A percentile compares a stretch with the other conserved stretches of the same genome.
These are phyloP conservation scores for Vitis vinifera DNA, from an alignment of 164 flowering plant genomes.

Conservation along the genomic window DNA sequence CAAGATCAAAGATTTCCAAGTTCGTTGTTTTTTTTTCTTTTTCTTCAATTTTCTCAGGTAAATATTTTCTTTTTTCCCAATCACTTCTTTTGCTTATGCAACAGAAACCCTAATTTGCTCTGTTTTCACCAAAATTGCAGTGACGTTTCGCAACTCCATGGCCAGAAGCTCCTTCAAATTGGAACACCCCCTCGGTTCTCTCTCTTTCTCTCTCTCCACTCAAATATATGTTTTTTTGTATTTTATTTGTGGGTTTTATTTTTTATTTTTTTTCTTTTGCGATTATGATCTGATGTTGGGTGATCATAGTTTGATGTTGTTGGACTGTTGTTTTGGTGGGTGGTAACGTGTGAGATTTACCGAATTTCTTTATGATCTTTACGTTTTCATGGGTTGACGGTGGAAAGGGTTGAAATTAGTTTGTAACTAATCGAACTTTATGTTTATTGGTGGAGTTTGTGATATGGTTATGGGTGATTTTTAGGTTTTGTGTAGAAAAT, in stretches of 20 bases:
- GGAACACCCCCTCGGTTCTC: slow-evolving; percentile 68
- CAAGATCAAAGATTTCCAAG: too few species aligned
- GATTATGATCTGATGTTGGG: not conserved
- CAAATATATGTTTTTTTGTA: not conserved
- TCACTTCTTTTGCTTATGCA: not conserved
- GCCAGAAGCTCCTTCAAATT: slow-evolving; percentile 70
- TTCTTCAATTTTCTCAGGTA: too few species aligned
- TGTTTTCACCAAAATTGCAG: not conserved
- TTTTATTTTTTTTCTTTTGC: not conserved
- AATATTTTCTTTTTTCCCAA: too few species aligned
- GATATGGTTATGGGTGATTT: not conserved
- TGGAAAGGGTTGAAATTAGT: not conserved
- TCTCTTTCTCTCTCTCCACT: slow-evolving; percentile 1
- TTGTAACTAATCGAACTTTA: not conserved
- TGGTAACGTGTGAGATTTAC: not conserved
- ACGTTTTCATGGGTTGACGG: not conserved
- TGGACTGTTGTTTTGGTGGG: not conserved
- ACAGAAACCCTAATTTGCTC: not conserved
- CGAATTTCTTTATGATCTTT: not conserved
- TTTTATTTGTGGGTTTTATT: not conserved
- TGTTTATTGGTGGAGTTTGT: not conserved
- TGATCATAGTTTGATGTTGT: not conserved
- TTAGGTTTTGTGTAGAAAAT: not conserved
- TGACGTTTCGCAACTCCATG: slow-evolving; percentile 23
- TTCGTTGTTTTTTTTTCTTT: too few species aligned